phyloP scores from a whole-genome alignment of 495 filamentous ascomycete genomes.

The Penicillium subrubescens region DNA sequence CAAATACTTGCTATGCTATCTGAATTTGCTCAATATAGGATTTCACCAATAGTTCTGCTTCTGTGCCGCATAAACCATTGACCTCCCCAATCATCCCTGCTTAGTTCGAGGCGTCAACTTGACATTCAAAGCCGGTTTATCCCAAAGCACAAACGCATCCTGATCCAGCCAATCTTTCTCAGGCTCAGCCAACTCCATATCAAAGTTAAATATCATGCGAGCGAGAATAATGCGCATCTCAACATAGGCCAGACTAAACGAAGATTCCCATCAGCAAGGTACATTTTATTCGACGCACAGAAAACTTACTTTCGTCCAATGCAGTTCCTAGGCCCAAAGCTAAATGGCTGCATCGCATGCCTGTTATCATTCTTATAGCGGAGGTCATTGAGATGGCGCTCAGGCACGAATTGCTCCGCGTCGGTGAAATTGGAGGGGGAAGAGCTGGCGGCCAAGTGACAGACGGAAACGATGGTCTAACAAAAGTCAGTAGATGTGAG shows the following conservation, averaged over 20 bases:
- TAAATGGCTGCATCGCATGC: constrained; percentile 55
- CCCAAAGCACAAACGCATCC: constrained; percentile 38
- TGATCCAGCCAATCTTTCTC: constrained; percentile 40
- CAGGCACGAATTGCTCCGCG: constrained; percentile 52
- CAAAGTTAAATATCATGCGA: constrained; percentile 48
- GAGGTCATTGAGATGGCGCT: constrained; percentile 47
- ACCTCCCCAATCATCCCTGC: background rate
- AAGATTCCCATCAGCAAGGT: background rate
- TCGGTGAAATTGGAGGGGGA: constrained; percentile 44
- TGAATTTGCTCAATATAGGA: background rate
- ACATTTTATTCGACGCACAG: too few species aligned
- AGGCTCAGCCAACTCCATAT: constrained; percentile 30
- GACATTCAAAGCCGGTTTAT: constrained; percentile 41
- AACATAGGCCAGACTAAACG: constrained; percentile 29
- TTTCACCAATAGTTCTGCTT: background rate
- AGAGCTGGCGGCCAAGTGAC: constrained; percentile 48
- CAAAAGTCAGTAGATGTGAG: background rate
- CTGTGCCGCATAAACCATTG: background rate
- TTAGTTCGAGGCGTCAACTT: constrained; percentile 23
- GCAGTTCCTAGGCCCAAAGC: constrained; percentile 60
- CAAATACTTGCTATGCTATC: background rate
- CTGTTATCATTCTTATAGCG: constrained; percentile 44
- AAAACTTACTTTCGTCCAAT: constrained; percentile 56
- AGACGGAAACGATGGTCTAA: constrained; percentile 51
- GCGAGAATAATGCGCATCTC: constrained; percentile 47